These are phyloP conservation scores for Pythium rhizo-oryzae DNA, from an alignment of 352 stramenopile species.

Conservation along the genomic window DNA sequence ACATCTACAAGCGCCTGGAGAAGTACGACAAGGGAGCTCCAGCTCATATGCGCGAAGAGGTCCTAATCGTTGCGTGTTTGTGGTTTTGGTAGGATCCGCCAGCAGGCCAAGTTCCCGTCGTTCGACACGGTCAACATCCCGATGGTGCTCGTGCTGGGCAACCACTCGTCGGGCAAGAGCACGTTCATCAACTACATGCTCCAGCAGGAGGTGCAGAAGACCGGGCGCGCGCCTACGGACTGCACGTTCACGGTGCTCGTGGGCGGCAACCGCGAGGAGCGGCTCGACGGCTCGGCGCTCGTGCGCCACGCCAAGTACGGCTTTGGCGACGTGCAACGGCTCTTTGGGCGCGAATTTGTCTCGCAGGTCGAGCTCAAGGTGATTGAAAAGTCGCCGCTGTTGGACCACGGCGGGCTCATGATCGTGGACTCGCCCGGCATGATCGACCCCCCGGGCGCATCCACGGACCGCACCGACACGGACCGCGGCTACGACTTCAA, in stretches of 20 bases:
- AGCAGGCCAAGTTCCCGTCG: conserved; percentile 75
- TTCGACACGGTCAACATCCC: conserved; percentile 78
- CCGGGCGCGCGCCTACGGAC: conserved; percentile 75
- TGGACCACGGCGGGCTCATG: conserved; percentile 84
- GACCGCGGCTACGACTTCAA: conserved; percentile 90
- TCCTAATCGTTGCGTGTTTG: background rate
- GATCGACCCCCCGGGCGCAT: conserved; percentile 79
- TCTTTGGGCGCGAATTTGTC: conserved; percentile 82
- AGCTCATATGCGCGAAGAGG: background rate
- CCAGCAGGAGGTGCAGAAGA: conserved; percentile 82
- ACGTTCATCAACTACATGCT: conserved; percentile 92
- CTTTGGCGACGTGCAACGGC: conserved; percentile 78
- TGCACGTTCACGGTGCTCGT: conserved; percentile 85
- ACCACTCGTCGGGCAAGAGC: conserved; percentile 86
- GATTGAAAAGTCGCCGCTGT: conserved; percentile 57
- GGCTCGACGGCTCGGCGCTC: conserved; percentile 77
- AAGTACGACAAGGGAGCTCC: conserved; percentile 13
- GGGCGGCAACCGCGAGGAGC: conserved; percentile 67
- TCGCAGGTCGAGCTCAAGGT: conserved; percentile 89
- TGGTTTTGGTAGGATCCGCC: conserved; percentile 45
- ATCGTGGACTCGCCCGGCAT: conserved; percentile 87
- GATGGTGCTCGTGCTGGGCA: conserved; percentile 86
- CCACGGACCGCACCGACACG: conserved; percentile 62
- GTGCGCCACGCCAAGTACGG: conserved; percentile 71
- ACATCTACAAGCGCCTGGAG: conserved; percentile 74